Evolutionary conservation across 208 protist species (phyloP), one percentile per base, ranked within the genome.

Genomic region (Tritrichomonas musculus): DNA sequence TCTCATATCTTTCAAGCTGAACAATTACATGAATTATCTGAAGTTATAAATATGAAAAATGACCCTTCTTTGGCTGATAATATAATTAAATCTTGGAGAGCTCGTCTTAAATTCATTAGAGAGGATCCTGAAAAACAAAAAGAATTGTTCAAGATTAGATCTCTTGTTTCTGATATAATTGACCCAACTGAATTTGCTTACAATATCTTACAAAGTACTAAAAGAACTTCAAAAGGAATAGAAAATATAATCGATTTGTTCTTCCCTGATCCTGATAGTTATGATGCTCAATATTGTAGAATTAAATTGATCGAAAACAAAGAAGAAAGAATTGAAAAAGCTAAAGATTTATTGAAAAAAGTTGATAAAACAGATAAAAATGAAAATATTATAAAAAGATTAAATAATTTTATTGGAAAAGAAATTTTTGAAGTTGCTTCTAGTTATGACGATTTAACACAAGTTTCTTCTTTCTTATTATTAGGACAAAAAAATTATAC

Each of bases 31-130:
- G 77, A 88, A 39, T 39, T 88, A 20, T 53, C 41, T 27, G 27
- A 88, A 33, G 77, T 88, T 4, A 88, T 88, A 41, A 27, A 88
- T 57, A 88, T 88, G n/a, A n/a, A 53, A 47, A 88, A 17, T 57
- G 30, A 88, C 39, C 14, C 25, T 39, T 14, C n/a, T 57, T 39
- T 20, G 17, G 30, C 0, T 33, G 47, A 88, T 57, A 30, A 57
- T 33, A 30, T 57, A 20, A 53, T 39, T 27, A 88, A 13, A 57
- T 39, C 20, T 13, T 88, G 77, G 77, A 25, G 0, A 39, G 47
- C 33, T 57, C 13, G 47, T 14, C 33, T 88, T 0, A 3, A 47
- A 57, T 57, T 33, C 17, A 39, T 88, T 8, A 88, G 57, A 39
- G 77, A 88, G 0, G 44, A 88, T 57, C 77, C 77, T 53, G 47